Percentiles rank a stretch among this genome's conserved stretches.
These are phyloP conservation scores for Penicillium crystallinum DNA, from an alignment of 495 filamentous ascomycete genomes.

Conservation along the genomic window DNA sequence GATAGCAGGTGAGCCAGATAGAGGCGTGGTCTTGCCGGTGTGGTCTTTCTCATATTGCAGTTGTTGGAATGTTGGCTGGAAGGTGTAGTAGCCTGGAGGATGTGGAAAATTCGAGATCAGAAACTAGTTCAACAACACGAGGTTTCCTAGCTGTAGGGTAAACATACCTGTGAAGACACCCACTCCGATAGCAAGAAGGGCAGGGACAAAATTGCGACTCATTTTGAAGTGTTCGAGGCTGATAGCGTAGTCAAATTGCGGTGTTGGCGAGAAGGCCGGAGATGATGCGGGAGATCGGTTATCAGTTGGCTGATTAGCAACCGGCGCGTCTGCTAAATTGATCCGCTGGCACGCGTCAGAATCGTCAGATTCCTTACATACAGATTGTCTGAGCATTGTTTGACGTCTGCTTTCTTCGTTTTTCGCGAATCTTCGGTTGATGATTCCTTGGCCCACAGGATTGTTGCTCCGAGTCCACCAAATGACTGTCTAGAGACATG, in stretches of 20 bases:
- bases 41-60: conserved; percentile 16
- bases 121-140: not conserved
- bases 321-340: conserved; percentile 13
- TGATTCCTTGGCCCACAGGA: not conserved
- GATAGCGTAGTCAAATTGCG: not conserved
- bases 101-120: conserved; percentile 17
- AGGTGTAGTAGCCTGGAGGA: conserved; percentile 29
- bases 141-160: too few species aligned
- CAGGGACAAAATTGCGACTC: conserved; percentile 41
- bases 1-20: not conserved
- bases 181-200: conserved; percentile 34
- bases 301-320: conserved; percentile 10
- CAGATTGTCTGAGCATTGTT: not conserved
- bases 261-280: conserved; percentile 6
- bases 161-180: conserved; percentile 37
- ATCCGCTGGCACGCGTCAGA: conserved; percentile 32
- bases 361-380: not conserved
- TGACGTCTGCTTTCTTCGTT: not conserved
- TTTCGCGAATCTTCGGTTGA: not conserved
- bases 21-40: not conserved
- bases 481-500: conserved; percentile 38
- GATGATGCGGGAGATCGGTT: conserved; percentile 5
- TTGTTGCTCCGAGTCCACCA: conserved; percentile 2
- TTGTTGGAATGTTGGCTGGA: conserved; percentile 25
- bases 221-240: conserved; percentile 15